Conservation (phyloP, 768 basidiomycete species). For the Lanmaoa rubissima region DNA sequence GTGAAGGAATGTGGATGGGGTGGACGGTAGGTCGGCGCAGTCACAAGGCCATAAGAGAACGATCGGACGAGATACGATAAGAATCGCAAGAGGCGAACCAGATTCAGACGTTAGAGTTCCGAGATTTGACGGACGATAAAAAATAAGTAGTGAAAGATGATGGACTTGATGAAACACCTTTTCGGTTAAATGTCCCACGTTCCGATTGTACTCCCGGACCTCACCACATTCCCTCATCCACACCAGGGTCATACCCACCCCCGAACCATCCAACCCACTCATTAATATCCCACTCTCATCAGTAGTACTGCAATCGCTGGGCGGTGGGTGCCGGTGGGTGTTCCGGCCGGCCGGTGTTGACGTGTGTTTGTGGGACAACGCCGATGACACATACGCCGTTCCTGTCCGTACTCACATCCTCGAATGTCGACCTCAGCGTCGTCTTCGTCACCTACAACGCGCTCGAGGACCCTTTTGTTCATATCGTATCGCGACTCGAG, state of each 20-base stretch:
- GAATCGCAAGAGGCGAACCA: constrained; percentile 17
- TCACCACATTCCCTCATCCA: neutral
- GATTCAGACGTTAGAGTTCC: constrained; percentile 15
- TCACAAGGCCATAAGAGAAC: constrained; percentile 32
- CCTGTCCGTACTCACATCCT: constrained; percentile 16
- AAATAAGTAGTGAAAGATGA: constrained; percentile 9
- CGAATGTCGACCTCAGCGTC: constrained; percentile 32
- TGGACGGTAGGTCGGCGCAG: constrained; percentile 10
- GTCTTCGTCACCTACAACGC: constrained; percentile 52
- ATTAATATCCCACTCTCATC: neutral
- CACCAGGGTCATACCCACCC: neutral
- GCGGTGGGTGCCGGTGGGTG: neutral
- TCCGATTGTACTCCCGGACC: neutral
- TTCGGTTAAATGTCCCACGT: constrained; percentile 6
- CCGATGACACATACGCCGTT: constrained; percentile 19
- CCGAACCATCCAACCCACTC: neutral
- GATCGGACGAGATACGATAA: constrained; percentile 33
- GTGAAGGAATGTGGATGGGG: constrained; percentile 14
- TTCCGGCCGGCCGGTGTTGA: constrained; percentile 18
- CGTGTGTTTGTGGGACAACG: constrained; percentile 17
- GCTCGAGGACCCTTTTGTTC: constrained; percentile 90
- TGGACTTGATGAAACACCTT: constrained; percentile 6
- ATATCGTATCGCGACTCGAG: constrained; percentile 88
- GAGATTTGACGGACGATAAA: constrained; percentile 21
- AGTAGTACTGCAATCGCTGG: neutral